Base-by-base conservation (phyloP, 2,329 filamentous ascomycete species). In the Ilyonectria mors-panacis region DNA sequence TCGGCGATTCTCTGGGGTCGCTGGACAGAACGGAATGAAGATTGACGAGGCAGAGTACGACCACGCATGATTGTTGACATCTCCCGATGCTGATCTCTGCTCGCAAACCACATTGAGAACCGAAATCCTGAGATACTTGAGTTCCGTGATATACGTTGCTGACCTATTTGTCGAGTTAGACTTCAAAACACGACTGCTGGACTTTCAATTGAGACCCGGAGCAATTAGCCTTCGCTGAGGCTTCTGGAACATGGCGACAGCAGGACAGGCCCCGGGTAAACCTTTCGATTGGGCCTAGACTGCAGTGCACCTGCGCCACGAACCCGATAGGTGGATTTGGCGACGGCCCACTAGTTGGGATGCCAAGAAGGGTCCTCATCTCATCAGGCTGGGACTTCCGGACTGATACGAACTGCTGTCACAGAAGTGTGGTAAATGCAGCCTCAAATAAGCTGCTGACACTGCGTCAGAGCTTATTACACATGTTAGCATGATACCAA, bases 291-390 rank as follows among this genome's bases (percentile, higher is more conserved):
- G 71, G 68, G 61, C 56, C 42, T 62, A 48, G 50, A 63, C 60
- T 58, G 51, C 42, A 58, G 28, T 26, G 37, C 47, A 60, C 39
- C n/a, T 57, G 48, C 55, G 39, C 37, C 58, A 47, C 37, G 56
- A 44, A 74, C 63, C 73, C 73, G 74, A 76, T 76, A 76, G 74
- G 74, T 75, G 72, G 74, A 69, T 39, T 69, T 59, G 37, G 53
- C 42, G 30, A 35, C n/a, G 56, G 33, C 67, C 74, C 74, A 74
- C 69, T 48, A n/a, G 15, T 30, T 33, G 17, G 51, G 58, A 66
- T 67, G 73, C 67, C 72, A 76, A 69, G 70, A 74, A 75, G 68
- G 68, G 71, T 69, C 70, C 51, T 74, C 70, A 74, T 74, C 68
- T 75, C 66, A 67, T 68, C 54, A 65, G 54, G 64, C 65, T 42